phyloP scores from a whole-genome alignment of 225 moss, liverwort and hornwort genomes.

The Sphagnum tenellum region DNA sequence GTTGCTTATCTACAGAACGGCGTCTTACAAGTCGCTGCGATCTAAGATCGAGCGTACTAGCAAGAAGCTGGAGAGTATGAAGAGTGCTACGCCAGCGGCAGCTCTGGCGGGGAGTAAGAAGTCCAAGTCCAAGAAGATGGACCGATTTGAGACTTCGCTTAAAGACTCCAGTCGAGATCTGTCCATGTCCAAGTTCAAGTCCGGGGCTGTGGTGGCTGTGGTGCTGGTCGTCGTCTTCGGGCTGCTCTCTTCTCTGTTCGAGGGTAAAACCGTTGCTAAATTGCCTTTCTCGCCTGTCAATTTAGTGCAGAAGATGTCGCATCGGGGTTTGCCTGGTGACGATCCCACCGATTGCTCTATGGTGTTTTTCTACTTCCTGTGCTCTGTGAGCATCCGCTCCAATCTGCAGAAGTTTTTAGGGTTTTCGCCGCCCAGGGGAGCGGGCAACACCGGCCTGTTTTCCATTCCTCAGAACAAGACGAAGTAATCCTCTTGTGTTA shows the following conservation, averaged over 20 bases:
- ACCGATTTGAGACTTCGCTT: constrained; percentile 83
- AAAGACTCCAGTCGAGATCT: constrained; percentile 87
- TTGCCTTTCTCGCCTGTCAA: constrained; percentile 68
- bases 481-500: constrained; percentile 17
- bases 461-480: constrained; percentile 68
- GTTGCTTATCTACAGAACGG: constrained; percentile 89
- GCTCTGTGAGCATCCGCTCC: constrained; percentile 84
- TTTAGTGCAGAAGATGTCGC: constrained; percentile 87
- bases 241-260: constrained; percentile 72
- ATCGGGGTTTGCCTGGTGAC: constrained; percentile 83
- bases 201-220: constrained; percentile 87
- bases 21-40: constrained; percentile 81
- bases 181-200: constrained; percentile 95
- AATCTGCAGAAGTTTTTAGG: constrained; percentile 95
- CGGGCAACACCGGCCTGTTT: constrained; percentile 51
- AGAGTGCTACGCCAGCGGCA: constrained; percentile 36
- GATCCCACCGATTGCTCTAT: constrained; percentile 95
- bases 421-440: constrained; percentile 78
- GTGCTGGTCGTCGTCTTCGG: constrained; percentile 94
- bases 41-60: constrained; percentile 84
- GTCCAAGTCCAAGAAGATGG: constrained; percentile 94
- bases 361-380: constrained; percentile 92
- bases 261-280: constrained; percentile 87
- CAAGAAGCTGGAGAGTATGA: constrained; percentile 95
- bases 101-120: constrained; percentile 35